Evolutionary conservation across 345 rosid species (phyloP), one percentile per base, ranked within the genome.

Genomic region (Capsella bursapastoris): DNA sequence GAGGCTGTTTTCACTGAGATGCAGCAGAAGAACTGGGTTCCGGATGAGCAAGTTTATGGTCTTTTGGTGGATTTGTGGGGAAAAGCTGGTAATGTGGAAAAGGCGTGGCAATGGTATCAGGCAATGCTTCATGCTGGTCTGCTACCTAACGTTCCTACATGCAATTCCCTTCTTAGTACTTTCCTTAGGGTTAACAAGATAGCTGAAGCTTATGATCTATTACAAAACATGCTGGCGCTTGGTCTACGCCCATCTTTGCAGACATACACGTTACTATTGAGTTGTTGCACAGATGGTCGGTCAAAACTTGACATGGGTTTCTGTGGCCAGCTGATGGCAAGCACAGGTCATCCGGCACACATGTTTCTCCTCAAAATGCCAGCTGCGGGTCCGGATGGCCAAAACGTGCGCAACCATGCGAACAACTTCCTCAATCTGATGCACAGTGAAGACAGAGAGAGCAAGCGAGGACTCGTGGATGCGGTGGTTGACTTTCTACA

Each of bases 381-480:
- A 5, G 77, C 90, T 50, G 83, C 96, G 3, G 90, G 93, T 68
- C 94, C 96, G 6, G 96, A 91, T 74, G 98, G 98, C 73, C 92
- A 83, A 72, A 93, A 93, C 66, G 97, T 91, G 64, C 79, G 88
- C 56, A 86, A 86, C 69, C 98, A 94, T 48, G 87, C 79, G 35
- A 76, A 85, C 74, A 86, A 60, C 72, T 94, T 94, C 85, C 78
- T 94, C 78, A 93, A 91, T 77, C 68, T 86, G 78, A 89, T 94
- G 94, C 98, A 83, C 78, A 89, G 97, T 65, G 96, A 93, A 83
- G 96, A 93, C 78, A 90, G 95, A 74, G 97, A 94, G 86, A 91
- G 98, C 87, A 94, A 94, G 82, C 82, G 97, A 77, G 98, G 98
- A 57, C 88, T 94, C 7, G 86, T 90, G 52, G 97, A 94, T 68